Base-by-base conservation (phyloP, 1,284 basidiomycete species). In the Volvariella volvacea region DNA sequence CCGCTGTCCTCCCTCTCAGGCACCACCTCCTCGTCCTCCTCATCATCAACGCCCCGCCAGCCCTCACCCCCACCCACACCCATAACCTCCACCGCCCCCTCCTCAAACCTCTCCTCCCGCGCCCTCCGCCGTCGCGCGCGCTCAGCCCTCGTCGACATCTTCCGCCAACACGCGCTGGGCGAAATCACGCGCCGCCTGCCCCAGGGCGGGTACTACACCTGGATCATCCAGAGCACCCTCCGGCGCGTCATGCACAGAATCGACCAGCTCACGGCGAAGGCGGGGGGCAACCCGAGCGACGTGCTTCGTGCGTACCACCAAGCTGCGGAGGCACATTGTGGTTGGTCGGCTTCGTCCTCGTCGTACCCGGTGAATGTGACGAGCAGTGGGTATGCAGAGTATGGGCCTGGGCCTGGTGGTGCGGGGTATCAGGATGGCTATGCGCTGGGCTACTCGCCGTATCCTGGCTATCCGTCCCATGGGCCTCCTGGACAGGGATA, bases 111-210 rank as follows among this genome's bases (percentile, higher is more conserved):
- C n/a, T 54, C 56, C 9, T 54, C 69, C n/a, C 63, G 66, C 17
- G 54, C 56, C 30, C 73, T 88, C 45, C 78, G 87, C 22, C 69
- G 75, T 41, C 74, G 76, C 46, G 88, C 88, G 2, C 82, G 88
- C 25, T 83, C 87, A 7, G 66, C 75, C 2, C 73, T 92, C 9
- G 76, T 91, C 12, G 87, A 92, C 56, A 73, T 80, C 2, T 91
- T 83, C 59, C 74, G 88, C 15, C 73, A 73, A 16, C 75, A 80
- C 56, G 77, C 90, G 21, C 57, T 88, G 19, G 65, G 76, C 21
- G 71, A 72, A 48, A 64, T 77, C 2, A 47, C 55, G 1, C 53
- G 39, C 22, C 63, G 65, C 2, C 50, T 60, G 41, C 57, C 53
- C 22, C 39, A 33, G 14, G 63, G 63, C 20, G 63, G 60, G 3